These are phyloP conservation scores for Sporothrix phasma DNA, from an alignment of 2,329 filamentous ascomycete species.

Conservation along the genomic window DNA sequence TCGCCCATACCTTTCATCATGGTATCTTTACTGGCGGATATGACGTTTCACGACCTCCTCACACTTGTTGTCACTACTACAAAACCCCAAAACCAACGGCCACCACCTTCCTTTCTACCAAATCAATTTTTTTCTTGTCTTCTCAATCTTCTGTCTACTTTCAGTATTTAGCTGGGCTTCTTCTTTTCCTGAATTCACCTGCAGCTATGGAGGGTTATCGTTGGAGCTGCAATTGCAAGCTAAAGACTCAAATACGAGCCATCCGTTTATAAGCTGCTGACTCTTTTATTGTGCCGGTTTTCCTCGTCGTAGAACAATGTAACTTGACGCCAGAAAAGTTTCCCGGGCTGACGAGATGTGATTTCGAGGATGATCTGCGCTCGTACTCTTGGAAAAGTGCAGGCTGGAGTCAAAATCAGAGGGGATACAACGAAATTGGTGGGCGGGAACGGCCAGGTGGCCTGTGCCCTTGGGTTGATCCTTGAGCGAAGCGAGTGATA, in stretches of 20 bases:
- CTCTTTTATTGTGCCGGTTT: too few relatives aligned
- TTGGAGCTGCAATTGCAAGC: too few relatives aligned
- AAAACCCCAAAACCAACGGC: neutral
- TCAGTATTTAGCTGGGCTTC: neutral
- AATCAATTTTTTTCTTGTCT: conserved; percentile 7
- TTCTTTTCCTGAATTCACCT: neutral
- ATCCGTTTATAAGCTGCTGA: too few relatives aligned
- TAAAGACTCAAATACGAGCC: too few relatives aligned
- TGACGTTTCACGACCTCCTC: conserved; percentile 15
- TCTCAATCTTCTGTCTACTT: conserved; percentile 3
- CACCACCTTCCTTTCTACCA: neutral
- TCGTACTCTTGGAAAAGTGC: too few relatives aligned
- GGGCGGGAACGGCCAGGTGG: neutral
- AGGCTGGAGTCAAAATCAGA: too few relatives aligned
- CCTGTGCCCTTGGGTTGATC: neutral
- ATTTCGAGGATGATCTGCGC: too few relatives aligned
- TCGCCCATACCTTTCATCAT: neutral
- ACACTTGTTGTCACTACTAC: neutral
- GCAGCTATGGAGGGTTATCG: too few relatives aligned
- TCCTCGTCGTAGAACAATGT: too few relatives aligned
- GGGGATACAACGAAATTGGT: too few relatives aligned
- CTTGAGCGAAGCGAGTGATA: neutral
- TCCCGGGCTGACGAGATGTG: too few relatives aligned
- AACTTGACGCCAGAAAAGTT: too few relatives aligned
- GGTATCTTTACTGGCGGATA: neutral